Evolutionary conservation across 2,329 filamentous ascomycete genomes (phyloP).

Genomic region (Rachicladosporium sp.): DNA sequence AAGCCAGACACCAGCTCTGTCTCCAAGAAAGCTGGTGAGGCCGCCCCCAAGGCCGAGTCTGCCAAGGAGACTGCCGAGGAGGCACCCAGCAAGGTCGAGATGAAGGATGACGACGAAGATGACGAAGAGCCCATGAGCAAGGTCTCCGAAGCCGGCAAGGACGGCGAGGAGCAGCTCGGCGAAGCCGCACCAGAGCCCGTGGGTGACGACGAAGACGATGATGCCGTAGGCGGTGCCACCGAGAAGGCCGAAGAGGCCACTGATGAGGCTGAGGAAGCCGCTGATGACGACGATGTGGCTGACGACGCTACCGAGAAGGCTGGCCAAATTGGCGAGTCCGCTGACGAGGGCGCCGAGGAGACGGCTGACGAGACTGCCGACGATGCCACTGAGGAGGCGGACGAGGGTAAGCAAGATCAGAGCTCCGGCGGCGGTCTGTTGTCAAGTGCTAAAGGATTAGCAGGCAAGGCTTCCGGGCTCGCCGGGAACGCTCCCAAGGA

Average conservation of each 20-base stretch:
- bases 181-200: constrained; percentile 35
- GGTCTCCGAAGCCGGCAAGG: constrained; percentile 34
- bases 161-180: constrained; percentile 32
- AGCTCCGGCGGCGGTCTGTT: constrained; percentile 27
- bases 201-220: constrained; percentile 29
- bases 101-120: constrained; percentile 26
- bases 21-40: constrained; percentile 6
- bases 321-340: constrained; percentile 21
- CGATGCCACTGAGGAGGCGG: constrained; percentile 13
- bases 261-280: constrained; percentile 24
- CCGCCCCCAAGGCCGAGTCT: constrained; percentile 25
- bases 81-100: constrained; percentile 21
- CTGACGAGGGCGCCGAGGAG: constrained; percentile 20
- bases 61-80: constrained; percentile 24
- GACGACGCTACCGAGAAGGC: constrained; percentile 35
- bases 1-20: constrained; percentile 1
- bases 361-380: constrained; percentile 14
- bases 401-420: constrained; percentile 18
- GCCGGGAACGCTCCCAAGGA: constrained; percentile 31
- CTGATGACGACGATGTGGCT: constrained; percentile 20
- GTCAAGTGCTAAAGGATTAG: constrained; percentile 34
- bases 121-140: constrained; percentile 30
- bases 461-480: constrained; percentile 34
- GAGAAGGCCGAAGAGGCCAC: constrained; percentile 32
- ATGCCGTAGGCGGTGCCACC: constrained; percentile 25